Conservation (phyloP, 139 green algal species). For the Protoeuglena noctilucae region DNA sequence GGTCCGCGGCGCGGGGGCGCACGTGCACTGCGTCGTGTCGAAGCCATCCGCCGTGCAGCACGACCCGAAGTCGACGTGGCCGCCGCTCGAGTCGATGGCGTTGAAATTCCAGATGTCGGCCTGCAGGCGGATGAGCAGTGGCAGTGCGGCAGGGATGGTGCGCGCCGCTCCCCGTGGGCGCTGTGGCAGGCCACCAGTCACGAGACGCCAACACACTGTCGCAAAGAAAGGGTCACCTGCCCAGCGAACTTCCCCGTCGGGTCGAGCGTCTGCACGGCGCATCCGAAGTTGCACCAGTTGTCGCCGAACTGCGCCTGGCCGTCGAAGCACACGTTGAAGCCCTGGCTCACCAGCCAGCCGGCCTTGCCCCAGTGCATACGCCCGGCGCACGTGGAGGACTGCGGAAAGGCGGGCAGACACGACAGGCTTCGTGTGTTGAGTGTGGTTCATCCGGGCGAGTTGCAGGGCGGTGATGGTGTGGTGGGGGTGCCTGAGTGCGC, state of each 20-base stretch:
- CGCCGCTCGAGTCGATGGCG: no score
- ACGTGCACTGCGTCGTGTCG: slow-evolving; percentile 17
- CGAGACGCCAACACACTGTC: neutral
- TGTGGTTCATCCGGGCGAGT: slow-evolving; percentile 12
- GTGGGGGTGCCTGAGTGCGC: neutral
- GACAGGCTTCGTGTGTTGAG: neutral
- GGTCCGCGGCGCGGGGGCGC: slow-evolving; percentile 8
- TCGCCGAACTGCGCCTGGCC: slow-evolving; percentile 33
- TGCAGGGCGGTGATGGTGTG: slow-evolving; percentile 9
- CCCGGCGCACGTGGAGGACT: slow-evolving; percentile 33
- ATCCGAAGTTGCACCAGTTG: slow-evolving; percentile 73
- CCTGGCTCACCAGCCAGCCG: slow-evolving; percentile 17
- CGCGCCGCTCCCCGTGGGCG: no score
- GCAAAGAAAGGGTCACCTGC: neutral
- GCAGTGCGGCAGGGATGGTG: no score
- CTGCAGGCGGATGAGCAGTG: no score
- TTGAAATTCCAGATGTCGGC: no score
- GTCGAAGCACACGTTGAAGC: slow-evolving; percentile 39
- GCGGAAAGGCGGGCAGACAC: slow-evolving; percentile 12
- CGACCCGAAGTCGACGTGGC: neutral
- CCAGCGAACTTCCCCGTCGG: slow-evolving; percentile 46
- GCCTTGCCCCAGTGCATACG: slow-evolving; percentile 68
- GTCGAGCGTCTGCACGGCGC: slow-evolving; percentile 46
- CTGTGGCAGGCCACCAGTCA: neutral
- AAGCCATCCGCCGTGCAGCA: slow-evolving; percentile 23